Evolutionary conservation across 164 flowering plant genomes (phyloP).

Genomic region (Aristolochia fimbriata): DNA sequence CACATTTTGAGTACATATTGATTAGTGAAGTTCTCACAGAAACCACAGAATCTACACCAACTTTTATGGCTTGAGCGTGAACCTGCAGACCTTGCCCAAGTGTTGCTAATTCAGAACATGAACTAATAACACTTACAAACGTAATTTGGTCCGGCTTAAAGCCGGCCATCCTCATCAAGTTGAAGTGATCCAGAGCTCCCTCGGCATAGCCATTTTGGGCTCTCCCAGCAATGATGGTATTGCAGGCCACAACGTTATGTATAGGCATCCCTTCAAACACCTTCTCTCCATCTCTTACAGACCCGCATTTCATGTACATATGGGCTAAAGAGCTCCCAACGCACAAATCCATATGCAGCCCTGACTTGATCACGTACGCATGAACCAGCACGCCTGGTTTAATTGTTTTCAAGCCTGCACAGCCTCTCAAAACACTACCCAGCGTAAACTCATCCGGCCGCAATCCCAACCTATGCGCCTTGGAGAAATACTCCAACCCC

Average conservation of each 20-base stretch:
- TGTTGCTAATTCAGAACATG: constrained; percentile 67
- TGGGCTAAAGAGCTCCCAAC: constrained; percentile 68
- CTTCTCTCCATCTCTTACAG: constrained; percentile 45
- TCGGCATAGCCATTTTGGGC: constrained; percentile 52
- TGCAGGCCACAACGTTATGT: constrained; percentile 53
- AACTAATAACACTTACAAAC: constrained; percentile 56
- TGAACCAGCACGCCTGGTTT: constrained; percentile 26
- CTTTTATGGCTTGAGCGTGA: constrained; percentile 53
- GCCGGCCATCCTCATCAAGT: constrained; percentile 45
- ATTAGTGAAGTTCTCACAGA: constrained; percentile 47
- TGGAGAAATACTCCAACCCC: constrained; percentile 38
- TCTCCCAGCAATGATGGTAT: constrained; percentile 61
- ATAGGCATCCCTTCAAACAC: constrained; percentile 43
- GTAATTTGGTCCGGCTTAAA: constrained; percentile 62
- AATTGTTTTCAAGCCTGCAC: constrained; percentile 13
- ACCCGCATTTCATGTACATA: constrained; percentile 68
- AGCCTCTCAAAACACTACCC: constrained; percentile 21
- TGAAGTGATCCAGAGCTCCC: constrained; percentile 47
- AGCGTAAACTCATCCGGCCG: constrained; percentile 22
- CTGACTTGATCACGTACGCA: constrained; percentile 34
- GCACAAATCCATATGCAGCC: constrained; percentile 38
- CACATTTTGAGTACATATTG: constrained; percentile 73
- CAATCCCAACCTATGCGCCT: constrained; percentile 16
- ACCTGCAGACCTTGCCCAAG: constrained; percentile 71
- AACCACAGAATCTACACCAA: constrained; percentile 29